These are phyloP conservation scores for Penicillium sp. DNA, from an alignment of 2,329 filamentous ascomycete species.

Conservation along the genomic window DNA sequence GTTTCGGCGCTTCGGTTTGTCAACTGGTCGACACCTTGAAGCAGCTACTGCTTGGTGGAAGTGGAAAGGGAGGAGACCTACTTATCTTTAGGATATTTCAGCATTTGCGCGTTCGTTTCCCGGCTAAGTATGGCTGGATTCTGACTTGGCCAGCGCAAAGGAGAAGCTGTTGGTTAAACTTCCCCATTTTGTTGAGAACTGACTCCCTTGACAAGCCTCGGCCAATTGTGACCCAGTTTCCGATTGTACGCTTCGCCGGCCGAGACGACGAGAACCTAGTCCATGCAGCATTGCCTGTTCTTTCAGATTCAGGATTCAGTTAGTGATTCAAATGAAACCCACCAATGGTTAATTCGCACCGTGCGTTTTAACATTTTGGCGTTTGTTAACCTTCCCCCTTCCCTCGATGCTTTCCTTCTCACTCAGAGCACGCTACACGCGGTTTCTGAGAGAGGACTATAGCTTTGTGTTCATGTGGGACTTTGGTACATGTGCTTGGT, in stretches of 20 bases:
- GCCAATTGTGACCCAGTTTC: background rate
- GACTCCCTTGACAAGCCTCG: background rate
- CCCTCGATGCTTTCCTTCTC: slow-evolving; percentile 33
- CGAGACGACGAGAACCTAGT: slow-evolving; percentile 2
- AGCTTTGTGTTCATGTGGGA: background rate
- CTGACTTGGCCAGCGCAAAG: background rate
- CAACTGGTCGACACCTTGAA: background rate
- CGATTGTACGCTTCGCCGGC: background rate
- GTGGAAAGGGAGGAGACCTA: background rate
- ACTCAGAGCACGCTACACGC: slow-evolving; percentile 39
- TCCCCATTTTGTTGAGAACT: background rate
- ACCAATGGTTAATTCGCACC: slow-evolving; percentile 10
- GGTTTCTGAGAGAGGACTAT: slow-evolving; percentile 37
- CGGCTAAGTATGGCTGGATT: background rate
- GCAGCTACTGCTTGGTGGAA: background rate
- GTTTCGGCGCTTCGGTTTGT: background rate
- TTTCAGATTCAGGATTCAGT: slow-evolving; percentile 1
- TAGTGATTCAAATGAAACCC: slow-evolving; percentile 11
- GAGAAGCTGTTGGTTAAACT: background rate
- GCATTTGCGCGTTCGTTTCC: background rate
- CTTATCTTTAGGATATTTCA: slow-evolving; percentile 6
- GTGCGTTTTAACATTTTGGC: slow-evolving; percentile 14
- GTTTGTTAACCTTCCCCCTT: slow-evolving; percentile 14
- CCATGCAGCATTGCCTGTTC: background rate
- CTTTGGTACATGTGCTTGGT: background rate